Evolutionary conservation across 495 filamentous ascomycete genomes (phyloP).

Genomic region (Staphylotrichum longicolle): DNA sequence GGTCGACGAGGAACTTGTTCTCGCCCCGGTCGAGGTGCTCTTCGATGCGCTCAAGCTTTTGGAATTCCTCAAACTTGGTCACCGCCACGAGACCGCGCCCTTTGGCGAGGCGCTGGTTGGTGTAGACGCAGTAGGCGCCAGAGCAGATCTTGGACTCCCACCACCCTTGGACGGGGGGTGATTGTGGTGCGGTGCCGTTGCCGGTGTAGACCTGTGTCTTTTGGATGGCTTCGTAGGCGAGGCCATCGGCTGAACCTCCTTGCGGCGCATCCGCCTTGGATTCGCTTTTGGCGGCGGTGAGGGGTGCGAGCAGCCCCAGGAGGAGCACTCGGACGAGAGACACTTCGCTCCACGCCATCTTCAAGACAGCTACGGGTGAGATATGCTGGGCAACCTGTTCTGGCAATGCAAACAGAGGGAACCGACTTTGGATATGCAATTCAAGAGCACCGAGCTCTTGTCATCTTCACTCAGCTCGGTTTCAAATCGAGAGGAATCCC

Average conservation of each 20-base stretch:
- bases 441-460: too few species aligned
- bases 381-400: too few species aligned
- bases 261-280: constrained; percentile 18
- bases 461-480: too few species aligned
- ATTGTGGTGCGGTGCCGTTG: constrained; percentile 25
- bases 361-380: too few species aligned
- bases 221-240: constrained; percentile 33
- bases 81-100: constrained; percentile 33
- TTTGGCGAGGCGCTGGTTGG: constrained; percentile 30
- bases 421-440: too few species aligned
- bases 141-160: constrained; percentile 33
- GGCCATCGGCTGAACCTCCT: constrained; percentile 21
- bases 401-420: not conserved
- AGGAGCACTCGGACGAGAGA: constrained; percentile 24
- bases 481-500: constrained; percentile 14
- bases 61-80: constrained; percentile 28
- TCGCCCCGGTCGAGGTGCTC: constrained; percentile 27
- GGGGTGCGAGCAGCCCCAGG: constrained; percentile 18
- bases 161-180: constrained; percentile 29
- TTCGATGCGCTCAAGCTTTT: constrained; percentile 29
- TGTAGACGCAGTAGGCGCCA: constrained; percentile 37
- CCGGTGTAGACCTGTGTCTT: constrained; percentile 26
- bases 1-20: constrained; percentile 22
- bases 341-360: constrained; percentile 25
- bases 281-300: constrained; percentile 13